Base-by-base conservation (phyloP, 306 rosid genomes). In the Lathyrus sativus region DNA sequence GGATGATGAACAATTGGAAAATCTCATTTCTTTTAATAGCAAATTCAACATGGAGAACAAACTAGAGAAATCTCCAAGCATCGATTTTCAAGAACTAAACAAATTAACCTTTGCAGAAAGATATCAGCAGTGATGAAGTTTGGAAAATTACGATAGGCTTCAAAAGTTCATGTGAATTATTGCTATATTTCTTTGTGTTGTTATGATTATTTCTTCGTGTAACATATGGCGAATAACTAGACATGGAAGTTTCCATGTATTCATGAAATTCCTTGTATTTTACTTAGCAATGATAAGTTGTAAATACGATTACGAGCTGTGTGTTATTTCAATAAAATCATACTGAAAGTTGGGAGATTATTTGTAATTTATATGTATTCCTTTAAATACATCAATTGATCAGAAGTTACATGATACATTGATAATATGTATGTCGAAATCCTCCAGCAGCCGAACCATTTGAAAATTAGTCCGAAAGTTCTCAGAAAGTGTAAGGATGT, bases 11-110 rank as follows among this genome's bases (percentile, higher is more conserved):
- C 77, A 56, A n/a, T 71, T 35, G 45, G 83, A 67, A 51, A 59
- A 53, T 61, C 76, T 80, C 60, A 74, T 74, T 58, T 76, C 74
- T 72, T 61, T 70, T 56, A 50, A 70, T 51, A 71, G 68, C 31
- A 74, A 59, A 68, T 67, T 70, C 70, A 74, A 41, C 65, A 48
- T 33, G 43, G 76, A 62, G 53, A 77, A 29, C 38, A 74, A 53
- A 73, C 9, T 67, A 37, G 77, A 58, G 9, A 62, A 60, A 58
- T 61, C 67, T 67, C 58, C 78, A 59, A 68, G 53, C 71, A 68
- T 71, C 72, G 66, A 65, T 59, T 79, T 85, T 55, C 80, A 82
- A 71, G 79, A 74, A 35, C 70, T 75, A 58, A 72, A 69, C 10
- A 80, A 76, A 74, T 65, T 73, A 54, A 55, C 71, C 65, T 80